Conservation (phyloP, 148 eudicot species). For the Pharnaceum exiguum region DNA sequence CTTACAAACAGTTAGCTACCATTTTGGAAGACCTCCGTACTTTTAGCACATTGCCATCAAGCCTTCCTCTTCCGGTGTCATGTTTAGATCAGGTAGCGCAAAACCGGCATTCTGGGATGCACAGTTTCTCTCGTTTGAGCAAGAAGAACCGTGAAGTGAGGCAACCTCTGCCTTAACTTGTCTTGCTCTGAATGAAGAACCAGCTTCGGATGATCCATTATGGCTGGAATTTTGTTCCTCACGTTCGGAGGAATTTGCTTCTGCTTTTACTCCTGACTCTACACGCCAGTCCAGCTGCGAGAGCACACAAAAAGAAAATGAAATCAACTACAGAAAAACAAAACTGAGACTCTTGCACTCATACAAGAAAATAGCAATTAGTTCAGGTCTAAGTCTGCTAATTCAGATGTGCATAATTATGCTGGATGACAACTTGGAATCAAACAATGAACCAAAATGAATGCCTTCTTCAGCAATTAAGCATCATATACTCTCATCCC, state of each 20-base stretch:
- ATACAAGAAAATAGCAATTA: neutral
- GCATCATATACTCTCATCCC: too few relatives aligned
- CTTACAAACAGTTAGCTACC: slow-evolving; percentile 19
- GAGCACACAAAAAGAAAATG: neutral
- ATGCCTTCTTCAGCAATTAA: too few relatives aligned
- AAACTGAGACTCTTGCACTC: neutral
- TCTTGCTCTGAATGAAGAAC: slow-evolving; percentile 19
- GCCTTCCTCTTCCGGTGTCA: slow-evolving; percentile 47
- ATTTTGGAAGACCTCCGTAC: neutral
- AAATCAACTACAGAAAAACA: neutral
- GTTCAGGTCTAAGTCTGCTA: too few relatives aligned
- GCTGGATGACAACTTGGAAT: too few relatives aligned
- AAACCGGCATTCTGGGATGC: slow-evolving; percentile 23
- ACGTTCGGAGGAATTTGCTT: neutral
- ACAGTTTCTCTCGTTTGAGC: slow-evolving; percentile 7
- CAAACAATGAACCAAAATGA: too few relatives aligned
- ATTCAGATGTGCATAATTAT: too few relatives aligned
- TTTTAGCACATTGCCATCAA: slow-evolving; percentile 18
- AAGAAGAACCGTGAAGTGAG: neutral
- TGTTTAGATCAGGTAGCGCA: slow-evolving; percentile 62
- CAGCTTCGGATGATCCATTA: slow-evolving; percentile 20
- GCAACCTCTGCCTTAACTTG: slow-evolving; percentile 13
- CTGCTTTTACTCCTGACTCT: slow-evolving; percentile 22
- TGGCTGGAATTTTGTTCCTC: slow-evolving; percentile 8
- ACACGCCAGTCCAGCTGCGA: slow-evolving; percentile 48